Base-by-base conservation (phyloP, 331 rosid genomes). In the Telfairia occidentalis region DNA sequence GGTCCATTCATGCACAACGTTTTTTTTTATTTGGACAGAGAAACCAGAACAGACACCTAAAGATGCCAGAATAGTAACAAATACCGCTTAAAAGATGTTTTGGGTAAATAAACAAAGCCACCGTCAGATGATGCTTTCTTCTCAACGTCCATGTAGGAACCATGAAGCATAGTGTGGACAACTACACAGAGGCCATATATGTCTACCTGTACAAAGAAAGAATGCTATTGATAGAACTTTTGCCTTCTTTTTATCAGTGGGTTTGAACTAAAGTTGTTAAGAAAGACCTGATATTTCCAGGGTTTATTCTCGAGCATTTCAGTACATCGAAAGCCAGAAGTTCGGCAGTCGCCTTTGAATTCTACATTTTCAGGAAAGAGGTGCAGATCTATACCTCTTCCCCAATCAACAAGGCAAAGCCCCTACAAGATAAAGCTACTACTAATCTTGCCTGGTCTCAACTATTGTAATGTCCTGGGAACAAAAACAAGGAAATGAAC, bases 351-450 rank as follows among this genome's bases (percentile, higher is more conserved):
- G 74, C 95, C 98, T 40, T 16, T 87, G 40, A 94, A 94, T 77
- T 81, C 77, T 2, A 80, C 73, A 78, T 84, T 73, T 50, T 84
- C 88, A 49, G 98, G 92, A 86, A 94, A 90, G 82, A 91, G 96
- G 74, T 42, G 82, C 66, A 86, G 79, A 82, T 91, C 98, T 76
- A 94, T 94, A 65, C 97, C 96, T 75, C 97, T 86, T 84, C 98
- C 98, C 98, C 97, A 94, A 86, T 88, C 98, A 73, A 94, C 96
- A 76, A 94, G 97, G 86, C 96, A 91, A 78, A 94, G 90, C 73
- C 97, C 98, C 98, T 91, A 83, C 76, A 81, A 80, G 58, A 81
- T 78, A 69, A 26, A 78, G 57, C 66, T 64, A 82, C 54, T 37
- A 45, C 28, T 76, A 75, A 49, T 67, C 61, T 71, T 69, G 73